Base-by-base conservation (phyloP, 1,284 basidiomycete genomes). In the Ustilago crameri region DNA sequence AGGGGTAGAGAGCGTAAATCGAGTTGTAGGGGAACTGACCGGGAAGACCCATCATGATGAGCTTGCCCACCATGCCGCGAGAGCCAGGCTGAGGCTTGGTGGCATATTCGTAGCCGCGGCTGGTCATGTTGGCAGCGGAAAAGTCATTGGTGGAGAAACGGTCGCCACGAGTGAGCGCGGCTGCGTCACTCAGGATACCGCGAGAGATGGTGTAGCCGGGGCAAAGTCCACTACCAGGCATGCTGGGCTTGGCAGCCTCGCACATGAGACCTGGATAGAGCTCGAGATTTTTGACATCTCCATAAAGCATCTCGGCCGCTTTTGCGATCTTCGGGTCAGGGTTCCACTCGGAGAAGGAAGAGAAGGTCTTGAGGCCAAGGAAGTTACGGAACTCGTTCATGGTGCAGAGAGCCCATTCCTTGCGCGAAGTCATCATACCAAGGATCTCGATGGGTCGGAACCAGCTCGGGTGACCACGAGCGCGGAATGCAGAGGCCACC, bases 151-250 rank as follows among this genome's bases (percentile, higher is more conserved):
- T 93, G 85, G 89, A 91, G 87, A 90, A 91, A 46, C 92, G 87
- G 76, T 93, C 92, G 26, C 91, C 78, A 89, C 92, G 90, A 44
- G 90, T 91, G 49, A 93, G 87, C 5, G 91, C 89, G 55, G 92
- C 91, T n/a, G 92, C 92, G 79, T 94, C 93, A 71, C 89, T 89
- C 37, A 95, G 88, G 76, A 95, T 95, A 15, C 92, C 93, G 38
- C 93, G 88, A 74, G 90, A 90, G 78, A 92, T 89, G 9, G 93
- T 94, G 84, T 91, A 93, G 10, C 90, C 90, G n/a, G 91, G 91
- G 82, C 91, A 75, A 27, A 79, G 66, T 24, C 93, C 93, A 52
- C 91, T 90, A 47, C 91, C 91, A 0, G 89, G 88, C 30, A 90
- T 87, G 49, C 91, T 85, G 9, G 89, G 90, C 83, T 93, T 94